phyloP scores from a whole-genome alignment of 1,139 yeast species.

The Yamadazyma dendronema region DNA sequence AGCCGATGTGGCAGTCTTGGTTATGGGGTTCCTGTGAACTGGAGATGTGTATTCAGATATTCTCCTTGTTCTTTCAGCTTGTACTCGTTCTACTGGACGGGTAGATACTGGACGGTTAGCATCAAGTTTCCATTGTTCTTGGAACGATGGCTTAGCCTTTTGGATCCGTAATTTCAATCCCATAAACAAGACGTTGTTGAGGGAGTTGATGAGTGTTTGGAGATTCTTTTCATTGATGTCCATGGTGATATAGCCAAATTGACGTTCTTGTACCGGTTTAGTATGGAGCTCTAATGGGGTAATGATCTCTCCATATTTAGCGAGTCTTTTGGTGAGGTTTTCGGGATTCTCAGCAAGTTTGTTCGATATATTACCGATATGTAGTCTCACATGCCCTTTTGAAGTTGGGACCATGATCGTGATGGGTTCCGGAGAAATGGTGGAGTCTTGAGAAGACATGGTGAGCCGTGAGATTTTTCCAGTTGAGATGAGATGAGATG shows the following conservation, averaged over 20 bases:
- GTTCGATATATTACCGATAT: slow-evolving; percentile 66
- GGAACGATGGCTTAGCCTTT: slow-evolving; percentile 36
- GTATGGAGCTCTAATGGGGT: slow-evolving; percentile 47
- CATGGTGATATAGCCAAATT: slow-evolving; percentile 69
- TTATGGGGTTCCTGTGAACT: slow-evolving; percentile 24
- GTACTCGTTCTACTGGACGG: slow-evolving; percentile 19
- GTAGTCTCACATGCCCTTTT: slow-evolving; percentile 32
- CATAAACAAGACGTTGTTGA: slow-evolving; percentile 72
- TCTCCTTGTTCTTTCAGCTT: slow-evolving; percentile 38
- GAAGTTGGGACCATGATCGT: not conserved
- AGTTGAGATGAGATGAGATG: not conserved
- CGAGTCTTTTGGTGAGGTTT: slow-evolving; percentile 46
- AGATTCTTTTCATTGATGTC: slow-evolving; percentile 44
- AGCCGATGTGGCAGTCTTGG: slow-evolving; percentile 15
- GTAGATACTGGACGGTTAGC: slow-evolving; percentile 28
- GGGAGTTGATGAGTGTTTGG: slow-evolving; percentile 49
- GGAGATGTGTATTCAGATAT: slow-evolving; percentile 39
- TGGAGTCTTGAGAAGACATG: not conserved
- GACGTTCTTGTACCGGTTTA: slow-evolving; percentile 48
- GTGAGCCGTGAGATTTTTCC: not conserved
- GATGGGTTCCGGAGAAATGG: not conserved
- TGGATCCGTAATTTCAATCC: slow-evolving; percentile 64
- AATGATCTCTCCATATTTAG: slow-evolving; percentile 48
- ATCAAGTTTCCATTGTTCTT: slow-evolving; percentile 45
- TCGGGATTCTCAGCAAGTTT: slow-evolving; percentile 43